Base-by-base conservation (phyloP, 371 early-diverging fungal genomes). In the Mortierella sp. region DNA sequence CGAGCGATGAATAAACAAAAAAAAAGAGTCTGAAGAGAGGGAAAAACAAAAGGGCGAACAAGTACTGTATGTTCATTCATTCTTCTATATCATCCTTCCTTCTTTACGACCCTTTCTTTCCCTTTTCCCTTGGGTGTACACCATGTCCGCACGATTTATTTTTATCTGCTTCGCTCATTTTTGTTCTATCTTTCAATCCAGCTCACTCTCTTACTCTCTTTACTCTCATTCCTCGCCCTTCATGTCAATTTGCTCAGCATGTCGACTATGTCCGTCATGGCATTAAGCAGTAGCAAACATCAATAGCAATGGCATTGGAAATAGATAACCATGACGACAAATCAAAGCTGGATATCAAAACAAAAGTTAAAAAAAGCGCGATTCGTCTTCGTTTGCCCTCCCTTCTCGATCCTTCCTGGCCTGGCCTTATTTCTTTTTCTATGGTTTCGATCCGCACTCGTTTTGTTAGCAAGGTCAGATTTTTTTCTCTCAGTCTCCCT, bases 141-240 rank as follows among this genome's bases (percentile, higher is more conserved):
- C 58, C 58, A 55, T 55, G 58, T 19, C 31, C 16, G 45, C 58
- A 55, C 58, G n/a, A n/a, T n/a, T n/a, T 55, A 55, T 55, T 55
- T 55, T 55, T 55, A 55, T 31, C 58, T 6, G 58, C 16, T 55
- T 55, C 58, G 58, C 58, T 55, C 58, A 55, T 55, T 31, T 31
- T 26, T 53, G 16, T 29, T 47, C n/a, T n/a, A 22, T 22, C 11
- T 13, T 13, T 53, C 53, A 29, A n/a, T 31, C 29, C 19, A 55
- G 58, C 58, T 55, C 34, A 55, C n/a, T 50, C 22, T 24, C 14
- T n/a, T n/a, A 8, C 50, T n/a, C 50, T 50, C n/a, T 50, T 22
- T n/a, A n/a, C 58, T 14, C 16, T 5, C 19, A 14, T 31, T 55
- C 55, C 13, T 55, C 26, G 31, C 9, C 31, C 31, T 55, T n/a